phyloP scores from a whole-genome alignment of 495 filamentous ascomycete genomes.

The Astrothelium macrocarpum region DNA sequence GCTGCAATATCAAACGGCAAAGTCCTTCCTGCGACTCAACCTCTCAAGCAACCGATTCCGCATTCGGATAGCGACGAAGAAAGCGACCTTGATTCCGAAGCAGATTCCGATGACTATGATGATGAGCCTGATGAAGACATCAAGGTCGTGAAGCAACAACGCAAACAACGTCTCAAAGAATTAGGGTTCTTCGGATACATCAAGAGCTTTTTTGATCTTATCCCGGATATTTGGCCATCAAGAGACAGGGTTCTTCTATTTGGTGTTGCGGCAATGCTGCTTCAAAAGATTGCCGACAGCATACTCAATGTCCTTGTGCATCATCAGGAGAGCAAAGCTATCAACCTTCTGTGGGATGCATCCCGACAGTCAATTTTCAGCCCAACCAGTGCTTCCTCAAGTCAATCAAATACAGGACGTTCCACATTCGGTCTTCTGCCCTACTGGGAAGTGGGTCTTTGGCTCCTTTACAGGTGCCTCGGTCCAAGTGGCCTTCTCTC shows the following conservation, averaged over 20 bases:
- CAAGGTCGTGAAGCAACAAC: constrained; percentile 22
- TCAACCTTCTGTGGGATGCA: constrained; percentile 1
- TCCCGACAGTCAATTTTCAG: not conserved
- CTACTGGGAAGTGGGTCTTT: constrained; percentile 28
- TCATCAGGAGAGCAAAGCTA: constrained; percentile 25
- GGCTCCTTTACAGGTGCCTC: constrained; percentile 23
- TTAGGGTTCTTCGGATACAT: constrained; percentile 30
- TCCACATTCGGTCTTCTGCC: constrained; percentile 20
- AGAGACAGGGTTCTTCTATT: constrained; percentile 23
- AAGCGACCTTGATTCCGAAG: constrained; percentile 12
- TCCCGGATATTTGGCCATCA: constrained; percentile 30
- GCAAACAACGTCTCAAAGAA: constrained; percentile 27
- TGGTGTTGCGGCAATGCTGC: constrained; percentile 17
- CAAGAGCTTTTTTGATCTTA: constrained; percentile 29
- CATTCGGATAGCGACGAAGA: not conserved
- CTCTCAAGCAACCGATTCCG: not conserved
- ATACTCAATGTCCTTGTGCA: constrained; percentile 29
- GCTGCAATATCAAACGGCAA: not conserved
- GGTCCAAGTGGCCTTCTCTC: not conserved
- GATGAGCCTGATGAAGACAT: constrained; percentile 22
- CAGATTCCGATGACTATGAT: constrained; percentile 7
- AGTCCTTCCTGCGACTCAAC: not conserved
- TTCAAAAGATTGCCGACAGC: constrained; percentile 21
- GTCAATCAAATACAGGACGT: constrained; percentile 10
- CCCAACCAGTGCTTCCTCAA: not conserved